Evolutionary conservation across 768 basidiomycete genomes (phyloP).

Genomic region (Chalciporus chontae): DNA sequence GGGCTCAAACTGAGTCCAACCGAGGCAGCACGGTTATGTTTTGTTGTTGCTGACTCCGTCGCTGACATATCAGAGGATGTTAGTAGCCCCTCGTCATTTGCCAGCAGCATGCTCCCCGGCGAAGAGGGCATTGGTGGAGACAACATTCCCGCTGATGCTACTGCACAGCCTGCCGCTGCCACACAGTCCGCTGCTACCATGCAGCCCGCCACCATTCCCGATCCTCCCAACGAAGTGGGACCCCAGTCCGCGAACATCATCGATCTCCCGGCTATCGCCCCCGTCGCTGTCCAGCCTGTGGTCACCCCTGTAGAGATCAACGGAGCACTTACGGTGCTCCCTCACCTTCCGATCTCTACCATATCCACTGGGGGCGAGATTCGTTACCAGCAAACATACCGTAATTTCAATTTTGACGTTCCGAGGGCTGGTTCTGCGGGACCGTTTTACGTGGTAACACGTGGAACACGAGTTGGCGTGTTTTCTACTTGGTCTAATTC

Average conservation of each 20-base stretch:
- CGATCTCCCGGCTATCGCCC: too few species aligned
- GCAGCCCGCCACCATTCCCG: too few species aligned
- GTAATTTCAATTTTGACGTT: background rate
- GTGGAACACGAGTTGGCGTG: constrained; percentile 37
- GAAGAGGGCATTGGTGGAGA: too few species aligned
- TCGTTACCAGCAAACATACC: background rate
- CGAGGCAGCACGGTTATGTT: background rate
- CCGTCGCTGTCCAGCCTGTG: background rate
- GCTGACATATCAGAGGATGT: background rate
- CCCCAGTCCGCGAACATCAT: too few species aligned
- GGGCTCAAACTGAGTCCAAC: background rate
- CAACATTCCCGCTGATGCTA: background rate
- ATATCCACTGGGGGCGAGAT: background rate
- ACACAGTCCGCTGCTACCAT: too few species aligned
- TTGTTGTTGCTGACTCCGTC: background rate
- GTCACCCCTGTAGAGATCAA: background rate
- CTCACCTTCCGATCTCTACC: background rate
- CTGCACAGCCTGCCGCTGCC: background rate
- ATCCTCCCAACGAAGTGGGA: too few species aligned
- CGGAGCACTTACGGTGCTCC: background rate
- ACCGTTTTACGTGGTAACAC: constrained; percentile 40
- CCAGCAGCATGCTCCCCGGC: background rate
- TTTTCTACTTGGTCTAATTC: constrained; percentile 38
- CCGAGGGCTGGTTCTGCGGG: background rate
- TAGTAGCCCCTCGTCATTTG: background rate